Base-by-base conservation (phyloP, 345 rosid genomes). In the Eucalyptus cloeziana region DNA sequence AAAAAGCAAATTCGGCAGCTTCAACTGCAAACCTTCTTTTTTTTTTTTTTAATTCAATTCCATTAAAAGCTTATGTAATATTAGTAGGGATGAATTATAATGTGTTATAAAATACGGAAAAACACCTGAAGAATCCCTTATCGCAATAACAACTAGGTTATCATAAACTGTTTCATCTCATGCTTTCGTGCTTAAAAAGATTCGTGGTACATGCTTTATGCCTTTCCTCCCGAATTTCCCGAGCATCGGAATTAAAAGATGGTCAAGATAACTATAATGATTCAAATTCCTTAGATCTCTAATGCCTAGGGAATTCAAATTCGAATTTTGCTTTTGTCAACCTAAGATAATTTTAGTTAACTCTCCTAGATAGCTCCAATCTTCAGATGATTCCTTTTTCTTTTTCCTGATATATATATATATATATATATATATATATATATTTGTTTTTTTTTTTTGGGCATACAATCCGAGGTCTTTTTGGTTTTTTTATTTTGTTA, bases 101-200 rank as follows among this genome's bases (percentile, higher is more conserved):
- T 1, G 25, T 3, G 0, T 5, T 9, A 19, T 5, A 4, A 0
- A 19, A 0, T 19, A 37, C 13, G 7, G 1, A 37, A 33, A 33
- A 37, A 10, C 14, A 2, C 45, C 3, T 11, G 3, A 71, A 71
- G 27, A 71, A 3, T 71, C 45, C 8, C 2, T 8, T 2, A 1
- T 12, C 13, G 3, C 22, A 67, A 31, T 67, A 31, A 67, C 8
- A 8, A 31, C 5, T 2, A 5, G 8, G 7, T 4, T 6, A 37
- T 19, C 45, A 71, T 9, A 71, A 37, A 19, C 2, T 0, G 8
- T 71, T 6, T 24, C 0, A 37, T 71, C 45, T 12, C 0, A 7
- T 71, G 81, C 45, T 19, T 71, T 24, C 7, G 13, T 71, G 81
- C 27, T 19, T 37, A 71, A 10, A 71, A 71, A 5, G 44, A 12